Evolutionary conservation across 345 rosid species (phyloP).

Genomic region (Eucalyptus coolabah): DNA sequence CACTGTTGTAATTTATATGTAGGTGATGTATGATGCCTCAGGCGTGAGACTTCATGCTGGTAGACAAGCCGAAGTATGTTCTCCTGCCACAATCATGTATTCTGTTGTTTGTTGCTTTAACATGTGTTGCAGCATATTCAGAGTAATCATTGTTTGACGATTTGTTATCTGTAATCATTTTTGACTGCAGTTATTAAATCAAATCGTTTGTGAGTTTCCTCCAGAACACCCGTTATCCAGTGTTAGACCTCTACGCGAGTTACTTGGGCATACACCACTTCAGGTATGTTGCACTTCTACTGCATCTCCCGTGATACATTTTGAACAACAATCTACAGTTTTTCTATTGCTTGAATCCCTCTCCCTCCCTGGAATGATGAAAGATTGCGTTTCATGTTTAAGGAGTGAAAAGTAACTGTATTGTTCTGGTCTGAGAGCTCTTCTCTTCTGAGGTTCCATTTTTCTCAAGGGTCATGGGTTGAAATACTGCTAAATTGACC

Average conservation of each 20-base stretch:
- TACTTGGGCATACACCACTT: conserved; percentile 92
- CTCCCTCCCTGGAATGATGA: not conserved
- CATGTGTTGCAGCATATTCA: not conserved
- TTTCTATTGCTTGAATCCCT: not conserved
- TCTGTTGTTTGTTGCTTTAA: not conserved
- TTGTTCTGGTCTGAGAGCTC: not conserved
- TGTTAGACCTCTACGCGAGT: conserved; percentile 80
- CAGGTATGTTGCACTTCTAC: conserved; percentile 39
- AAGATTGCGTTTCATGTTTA: not conserved
- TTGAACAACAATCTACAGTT: not conserved
- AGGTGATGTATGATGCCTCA: conserved; percentile 99
- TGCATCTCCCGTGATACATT: not conserved
- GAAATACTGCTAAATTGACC: not conserved
- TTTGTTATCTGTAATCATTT: not conserved
- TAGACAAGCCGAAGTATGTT: conserved; percentile 89
- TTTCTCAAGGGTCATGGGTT: not conserved
- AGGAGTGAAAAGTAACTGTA: not conserved
- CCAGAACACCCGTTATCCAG: conserved; percentile 88
- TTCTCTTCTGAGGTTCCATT: not conserved
- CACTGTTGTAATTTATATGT: not conserved
- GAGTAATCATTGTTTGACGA: not conserved
- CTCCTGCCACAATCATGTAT: not conserved
- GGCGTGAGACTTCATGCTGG: conserved; percentile 98
- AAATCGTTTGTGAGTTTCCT: conserved; percentile 95
- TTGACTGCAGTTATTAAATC: conserved; percentile 67